Percentiles rank a stretch among this genome's conserved stretches.
These are phyloP conservation scores for Trifolium repens DNA, from an alignment of 306 rosid species.

Conservation along the genomic window DNA sequence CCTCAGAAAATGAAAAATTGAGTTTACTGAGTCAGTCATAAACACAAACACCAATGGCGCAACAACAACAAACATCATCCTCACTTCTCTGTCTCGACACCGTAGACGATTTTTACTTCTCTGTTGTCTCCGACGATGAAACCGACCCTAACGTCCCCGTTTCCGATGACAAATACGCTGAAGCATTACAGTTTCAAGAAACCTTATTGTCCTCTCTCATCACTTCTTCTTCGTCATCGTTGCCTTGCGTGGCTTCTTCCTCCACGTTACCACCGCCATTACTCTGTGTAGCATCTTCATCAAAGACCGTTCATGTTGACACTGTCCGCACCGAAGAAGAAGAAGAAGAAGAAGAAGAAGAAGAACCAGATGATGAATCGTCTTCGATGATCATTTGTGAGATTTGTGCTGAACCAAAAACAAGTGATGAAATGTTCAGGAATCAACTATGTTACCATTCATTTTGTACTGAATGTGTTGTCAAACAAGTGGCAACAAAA, in stretches of 20 bases:
- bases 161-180: conserved; percentile 48
- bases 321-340: neutral
- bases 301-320: neutral
- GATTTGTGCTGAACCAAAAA: conserved; percentile 54
- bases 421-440: conserved; percentile 42
- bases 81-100: neutral
- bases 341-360: no score
- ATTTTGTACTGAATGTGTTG: conserved; percentile 56
- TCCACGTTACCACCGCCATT: neutral
- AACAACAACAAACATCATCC: neutral
- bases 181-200: conserved; percentile 61
- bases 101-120: conserved; percentile 51
- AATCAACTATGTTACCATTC: conserved; percentile 51
- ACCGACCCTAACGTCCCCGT: conserved; percentile 2
- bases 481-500: conserved; percentile 59
- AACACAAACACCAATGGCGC: conserved; percentile 38
- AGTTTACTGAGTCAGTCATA: neutral
- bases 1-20: neutral
- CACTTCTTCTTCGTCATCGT: neutral
- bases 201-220: conserved; percentile 41
- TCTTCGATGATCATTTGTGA: conserved; percentile 45
- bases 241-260: conserved; percentile 10
- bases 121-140: conserved; percentile 5
- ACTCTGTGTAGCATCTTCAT: conserved; percentile 10
- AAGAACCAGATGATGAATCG: neutral